Evolutionary conservation across 495 filamentous ascomycete species (phyloP).

Genomic region (Aspergillus cavernicola): DNA sequence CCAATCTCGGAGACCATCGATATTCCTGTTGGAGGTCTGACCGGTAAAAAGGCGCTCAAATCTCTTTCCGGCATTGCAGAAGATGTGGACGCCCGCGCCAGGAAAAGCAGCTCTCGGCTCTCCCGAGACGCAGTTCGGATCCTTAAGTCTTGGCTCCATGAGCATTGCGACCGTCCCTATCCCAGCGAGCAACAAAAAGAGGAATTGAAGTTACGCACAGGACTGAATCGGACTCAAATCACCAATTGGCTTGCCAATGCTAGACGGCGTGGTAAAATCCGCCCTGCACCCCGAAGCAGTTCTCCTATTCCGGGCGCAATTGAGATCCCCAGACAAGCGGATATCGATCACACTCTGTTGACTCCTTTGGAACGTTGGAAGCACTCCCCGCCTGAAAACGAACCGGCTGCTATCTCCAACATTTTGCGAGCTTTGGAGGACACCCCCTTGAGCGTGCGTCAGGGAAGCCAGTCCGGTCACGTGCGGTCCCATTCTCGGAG

Average conservation of each 20-base stretch:
- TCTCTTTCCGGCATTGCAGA: conserved; percentile 39
- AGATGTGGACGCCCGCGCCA: conserved; percentile 45
- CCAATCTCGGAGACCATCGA: conserved; percentile 46
- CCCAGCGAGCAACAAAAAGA: conserved; percentile 79
- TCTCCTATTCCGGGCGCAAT: conserved; percentile 60
- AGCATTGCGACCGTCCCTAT: conserved; percentile 73
- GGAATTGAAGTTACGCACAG: conserved; percentile 64
- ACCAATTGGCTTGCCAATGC: conserved; percentile 87
- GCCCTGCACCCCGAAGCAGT: conserved; percentile 53
- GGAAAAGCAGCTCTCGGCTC: conserved; percentile 59
- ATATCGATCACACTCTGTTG: conserved; percentile 56
- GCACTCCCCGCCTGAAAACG: conserved; percentile 80
- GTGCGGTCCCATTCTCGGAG: conserved; percentile 46
- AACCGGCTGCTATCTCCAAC: conserved; percentile 74
- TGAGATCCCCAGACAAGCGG: conserved; percentile 56
- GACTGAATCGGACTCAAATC: conserved; percentile 71
- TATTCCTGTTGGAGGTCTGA: conserved; percentile 31
- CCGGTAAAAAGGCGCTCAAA: conserved; percentile 38
- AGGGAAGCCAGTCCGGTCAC: conserved; percentile 36
- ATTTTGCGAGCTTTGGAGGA: conserved; percentile 73
- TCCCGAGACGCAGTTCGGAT: conserved; percentile 68
- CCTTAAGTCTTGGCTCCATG: conserved; percentile 73
- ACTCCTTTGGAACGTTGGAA: conserved; percentile 85
- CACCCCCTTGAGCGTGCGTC: conserved; percentile 52
- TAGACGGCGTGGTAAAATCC: conserved; percentile 69